These are phyloP conservation scores for Trifolium subterraneum DNA, from an alignment of 306 rosid genomes.

Conservation along the genomic window DNA sequence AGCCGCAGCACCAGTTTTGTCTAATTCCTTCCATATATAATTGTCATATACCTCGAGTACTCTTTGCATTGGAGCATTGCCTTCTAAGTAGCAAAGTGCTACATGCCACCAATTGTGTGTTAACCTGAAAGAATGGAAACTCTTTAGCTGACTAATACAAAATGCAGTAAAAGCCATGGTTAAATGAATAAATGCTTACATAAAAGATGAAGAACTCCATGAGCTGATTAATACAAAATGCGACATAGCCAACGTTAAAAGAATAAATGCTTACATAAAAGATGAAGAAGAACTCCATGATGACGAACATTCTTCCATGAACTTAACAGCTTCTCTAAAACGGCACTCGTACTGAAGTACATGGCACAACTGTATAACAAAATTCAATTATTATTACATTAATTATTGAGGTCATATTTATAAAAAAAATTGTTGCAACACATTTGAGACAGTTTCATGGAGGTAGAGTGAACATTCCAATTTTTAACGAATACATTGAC, in stretches of 20 bases:
- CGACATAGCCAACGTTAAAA: conserved; percentile 23
- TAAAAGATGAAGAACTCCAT: conserved; percentile 72
- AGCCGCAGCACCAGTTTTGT: conserved; percentile 55
- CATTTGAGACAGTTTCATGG: conserved; percentile 16
- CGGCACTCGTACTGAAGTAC: conserved; percentile 77
- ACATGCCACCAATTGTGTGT: conserved; percentile 99
- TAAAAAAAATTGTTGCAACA: conserved; percentile 6
- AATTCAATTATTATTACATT: conserved; percentile 31
- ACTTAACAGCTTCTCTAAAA: conserved; percentile 82
- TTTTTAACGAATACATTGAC: conserved; percentile 41
- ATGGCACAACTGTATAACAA: conserved; percentile 80
- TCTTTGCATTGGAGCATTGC: conserved; percentile 61
- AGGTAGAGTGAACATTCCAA: conserved; percentile 15
- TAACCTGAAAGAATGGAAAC: conserved; percentile 58
- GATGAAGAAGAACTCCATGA: conserved; percentile 70
- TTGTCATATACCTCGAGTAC: conserved; percentile 71
- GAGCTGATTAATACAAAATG: conserved; percentile 42
- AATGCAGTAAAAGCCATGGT: conserved; percentile 27
- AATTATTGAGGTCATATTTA: conserved; percentile 14
- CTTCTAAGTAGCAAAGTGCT: conserved; percentile 92
- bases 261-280: conserved; percentile 63
- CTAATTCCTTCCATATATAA: conserved; percentile 84
- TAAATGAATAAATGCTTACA: conserved; percentile 55
- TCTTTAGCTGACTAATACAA: conserved; percentile 29
- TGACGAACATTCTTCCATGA: conserved; percentile 81